These are phyloP conservation scores for Calvatia gigantea DNA, from an alignment of 768 basidiomycete species.

Conservation along the genomic window DNA sequence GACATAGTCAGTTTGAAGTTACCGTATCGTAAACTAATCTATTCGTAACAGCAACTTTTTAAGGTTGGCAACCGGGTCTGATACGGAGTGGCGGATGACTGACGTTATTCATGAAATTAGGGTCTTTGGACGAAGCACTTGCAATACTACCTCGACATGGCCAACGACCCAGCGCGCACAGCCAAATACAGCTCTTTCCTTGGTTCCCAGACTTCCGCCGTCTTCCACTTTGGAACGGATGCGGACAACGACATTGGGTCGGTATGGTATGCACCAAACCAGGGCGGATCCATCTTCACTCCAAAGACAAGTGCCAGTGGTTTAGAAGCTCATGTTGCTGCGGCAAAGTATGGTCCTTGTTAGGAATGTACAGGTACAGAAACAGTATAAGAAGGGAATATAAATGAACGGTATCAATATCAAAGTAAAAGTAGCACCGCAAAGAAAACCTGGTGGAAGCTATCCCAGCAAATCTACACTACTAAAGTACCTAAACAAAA, in stretches of 20 bases:
- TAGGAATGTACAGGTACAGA: slow-evolving; percentile 7
- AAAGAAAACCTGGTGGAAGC: not conserved
- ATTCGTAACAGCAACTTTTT: slow-evolving; percentile 36
- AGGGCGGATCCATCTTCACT: slow-evolving; percentile 42
- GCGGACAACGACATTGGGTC: slow-evolving; percentile 39
- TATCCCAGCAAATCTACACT: slow-evolving; percentile 7
- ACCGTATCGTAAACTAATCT: not conserved
- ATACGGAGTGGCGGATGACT: not conserved
- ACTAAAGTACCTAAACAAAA: slow-evolving; percentile 5
- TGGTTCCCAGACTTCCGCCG: slow-evolving; percentile 37
- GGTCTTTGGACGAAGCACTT: slow-evolving; percentile 53
- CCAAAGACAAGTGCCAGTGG: slow-evolving; percentile 42
- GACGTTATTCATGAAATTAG: slow-evolving; percentile 18
- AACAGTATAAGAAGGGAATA: slow-evolving; percentile 3
- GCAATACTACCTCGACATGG: slow-evolving; percentile 45
- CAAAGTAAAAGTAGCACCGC: not conserved
- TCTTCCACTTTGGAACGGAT: slow-evolving; percentile 41
- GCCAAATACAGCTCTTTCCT: slow-evolving; percentile 41
- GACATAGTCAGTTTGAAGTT: not conserved
- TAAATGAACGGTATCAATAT: slow-evolving; percentile 11
- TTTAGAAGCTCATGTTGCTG: slow-evolving; percentile 37
- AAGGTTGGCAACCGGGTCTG: slow-evolving; percentile 25
- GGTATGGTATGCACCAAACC: slow-evolving; percentile 42
- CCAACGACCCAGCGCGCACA: slow-evolving; percentile 35
- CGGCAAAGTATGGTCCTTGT: slow-evolving; percentile 42